Base-by-base conservation (phyloP, 2,329 filamentous ascomycete species). In the Ploettnerulaceae sp. region DNA sequence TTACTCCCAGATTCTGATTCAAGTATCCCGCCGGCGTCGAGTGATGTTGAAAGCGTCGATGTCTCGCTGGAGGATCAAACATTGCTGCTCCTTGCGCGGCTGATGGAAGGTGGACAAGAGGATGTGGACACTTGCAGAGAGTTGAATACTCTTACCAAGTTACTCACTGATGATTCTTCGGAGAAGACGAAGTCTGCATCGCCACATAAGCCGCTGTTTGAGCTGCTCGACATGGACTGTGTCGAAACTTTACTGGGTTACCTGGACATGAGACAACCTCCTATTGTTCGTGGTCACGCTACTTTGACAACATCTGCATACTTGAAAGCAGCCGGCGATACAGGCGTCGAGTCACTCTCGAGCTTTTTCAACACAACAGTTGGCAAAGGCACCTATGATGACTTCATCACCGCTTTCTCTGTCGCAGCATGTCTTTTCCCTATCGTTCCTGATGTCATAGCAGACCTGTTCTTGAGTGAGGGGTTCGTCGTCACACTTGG, bases 91-190 rank as follows among this genome's bases (percentile, higher is more conserved):
- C 80, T 96, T 56, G 90, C 90, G 18, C 85, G 86, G 60, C 72
- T 96, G 57, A 94, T 96, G 82, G 88, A 94, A 64, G 89, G 88
- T 34, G 89, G 89, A 43, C 81, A 90, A 59, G 88, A 95, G 58
- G 87, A 87, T 61, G 79, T 81, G 47, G 82, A 86, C 56, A 84
- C 79, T 9, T 82, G 77, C 57, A 67, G 67, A 50, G 74, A 80
- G 50, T 69, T 84, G 35, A 75, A 77, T 55, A 66, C 68, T 45
- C 72, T 84, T 44, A 81, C 79, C 34, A 77, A 74, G 63, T 68
- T 84, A 29, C 69, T 84, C 46, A 74, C 71, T 57, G 79, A 83
- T 51, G 66, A 69, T 42, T 54, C 58, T 17, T 48, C 49, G 6
- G 53, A 54, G 4, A 49, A 52, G 17, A 58, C 48, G 18, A 58